Percentiles rank a stretch among this genome's conserved stretches.
phyloP scores from a whole-genome alignment of 495 filamentous ascomycete genomes.

The Tuber aestivum region DNA sequence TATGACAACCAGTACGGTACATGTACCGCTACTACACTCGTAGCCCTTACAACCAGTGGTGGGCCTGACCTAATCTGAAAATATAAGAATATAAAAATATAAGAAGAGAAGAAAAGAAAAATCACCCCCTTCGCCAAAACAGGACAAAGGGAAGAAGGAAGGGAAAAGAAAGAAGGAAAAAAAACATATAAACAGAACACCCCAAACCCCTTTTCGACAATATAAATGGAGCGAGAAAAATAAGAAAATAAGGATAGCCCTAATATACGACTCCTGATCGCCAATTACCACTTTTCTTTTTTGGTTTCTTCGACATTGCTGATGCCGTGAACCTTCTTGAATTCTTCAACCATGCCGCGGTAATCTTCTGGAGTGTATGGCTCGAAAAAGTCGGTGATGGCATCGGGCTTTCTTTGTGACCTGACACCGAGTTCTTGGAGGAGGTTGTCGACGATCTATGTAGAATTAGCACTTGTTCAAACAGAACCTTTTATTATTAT shows the following conservation, averaged over 20 bases:
- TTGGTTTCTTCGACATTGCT: neutral
- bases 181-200: neutral
- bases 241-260: neutral
- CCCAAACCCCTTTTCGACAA: neutral
- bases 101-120: neutral
- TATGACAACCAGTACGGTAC: no score
- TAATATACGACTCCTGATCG: neutral
- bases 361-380: conserved; percentile 45
- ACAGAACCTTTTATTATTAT: no score
- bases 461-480: neutral
- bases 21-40: neutral
- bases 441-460: conserved; percentile 26
- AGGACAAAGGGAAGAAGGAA: no score
- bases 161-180: neutral
- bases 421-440: conserved; percentile 29
- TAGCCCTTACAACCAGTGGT: neutral
- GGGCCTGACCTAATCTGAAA: neutral
- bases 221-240: neutral
- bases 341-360: conserved; percentile 44
- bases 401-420: conserved; percentile 21
- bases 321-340: conserved; percentile 8
- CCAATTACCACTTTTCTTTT: neutral
- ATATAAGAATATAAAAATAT: neutral
- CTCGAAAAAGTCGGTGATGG: conserved; percentile 43
- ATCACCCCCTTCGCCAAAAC: neutral